Conservation (phyloP, 1,284 basidiomycete species). For the Sanghuangporus baumii region DNA sequence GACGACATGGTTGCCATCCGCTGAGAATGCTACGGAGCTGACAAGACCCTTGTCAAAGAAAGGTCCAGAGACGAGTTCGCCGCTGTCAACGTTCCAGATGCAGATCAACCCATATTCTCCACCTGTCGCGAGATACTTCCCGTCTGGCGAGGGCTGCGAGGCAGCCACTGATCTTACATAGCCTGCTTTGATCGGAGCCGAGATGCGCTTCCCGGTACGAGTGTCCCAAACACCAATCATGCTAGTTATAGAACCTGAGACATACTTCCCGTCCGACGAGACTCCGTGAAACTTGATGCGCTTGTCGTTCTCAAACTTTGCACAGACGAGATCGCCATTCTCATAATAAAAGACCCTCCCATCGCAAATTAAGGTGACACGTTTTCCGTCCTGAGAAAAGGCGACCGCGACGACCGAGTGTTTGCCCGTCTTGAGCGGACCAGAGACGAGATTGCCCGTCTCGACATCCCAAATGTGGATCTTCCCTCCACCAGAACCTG, state of each 20-base stretch:
- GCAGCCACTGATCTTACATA: slow-evolving; percentile 77
- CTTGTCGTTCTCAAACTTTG: too few species aligned
- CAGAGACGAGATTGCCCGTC: slow-evolving; percentile 44
- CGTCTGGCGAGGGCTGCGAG: background rate
- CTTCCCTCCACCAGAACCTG: slow-evolving; percentile 69
- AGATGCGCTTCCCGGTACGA: background rate
- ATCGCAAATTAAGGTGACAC: background rate
- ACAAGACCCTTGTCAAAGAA: background rate
- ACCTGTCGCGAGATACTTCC: background rate
- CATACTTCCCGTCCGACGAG: background rate
- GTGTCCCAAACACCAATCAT: background rate
- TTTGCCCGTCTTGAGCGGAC: slow-evolving; percentile 74
- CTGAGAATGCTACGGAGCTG: background rate
- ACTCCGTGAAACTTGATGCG: too few species aligned
- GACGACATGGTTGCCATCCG: background rate
- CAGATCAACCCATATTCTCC: background rate
- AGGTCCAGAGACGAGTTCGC: background rate
- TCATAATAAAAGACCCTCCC: too few species aligned
- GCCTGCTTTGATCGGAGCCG: slow-evolving; percentile 50
- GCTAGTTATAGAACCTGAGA: background rate
- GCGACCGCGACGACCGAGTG: slow-evolving; percentile 29
- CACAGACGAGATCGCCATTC: too few species aligned
- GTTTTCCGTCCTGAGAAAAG: background rate
- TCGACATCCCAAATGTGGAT: slow-evolving; percentile 93
- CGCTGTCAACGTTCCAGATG: background rate